Conservation (phyloP, 1,139 yeast species). For the Saccharomyces hybrid region DNA sequence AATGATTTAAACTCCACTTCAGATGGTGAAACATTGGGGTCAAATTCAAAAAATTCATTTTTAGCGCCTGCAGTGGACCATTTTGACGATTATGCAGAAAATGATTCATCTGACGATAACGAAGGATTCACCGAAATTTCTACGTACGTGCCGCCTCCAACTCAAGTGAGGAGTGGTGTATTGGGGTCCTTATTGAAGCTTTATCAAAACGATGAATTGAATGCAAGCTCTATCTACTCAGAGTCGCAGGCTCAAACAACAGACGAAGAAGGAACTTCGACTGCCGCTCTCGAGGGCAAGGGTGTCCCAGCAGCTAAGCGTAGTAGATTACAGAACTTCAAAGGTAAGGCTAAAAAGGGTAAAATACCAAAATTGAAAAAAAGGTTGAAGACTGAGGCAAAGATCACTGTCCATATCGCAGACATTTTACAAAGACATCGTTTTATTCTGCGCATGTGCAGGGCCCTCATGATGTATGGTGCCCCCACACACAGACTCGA, state of each 20-base stretch:
- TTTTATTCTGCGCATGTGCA: conserved; percentile 74
- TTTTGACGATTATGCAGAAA: conserved; percentile 20
- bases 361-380: conserved; percentile 29
- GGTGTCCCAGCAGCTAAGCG: neutral
- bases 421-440: conserved; percentile 80
- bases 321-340: neutral
- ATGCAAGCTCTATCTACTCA: neutral
- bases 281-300: neutral
- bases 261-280: neutral
- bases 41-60: conserved; percentile 31
- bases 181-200: conserved; percentile 66
- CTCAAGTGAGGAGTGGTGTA: conserved; percentile 73
- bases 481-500: conserved; percentile 94
- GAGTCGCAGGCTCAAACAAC: neutral
- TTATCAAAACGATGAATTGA: conserved; percentile 37
- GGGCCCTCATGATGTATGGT: conserved; percentile 85
- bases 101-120: conserved; percentile 10
- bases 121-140: conserved; percentile 31
- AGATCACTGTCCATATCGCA: conserved; percentile 86
- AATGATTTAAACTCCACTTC: conserved; percentile 8
- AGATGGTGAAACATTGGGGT: conserved; percentile 10
- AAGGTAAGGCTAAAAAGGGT: conserved; percentile 4
- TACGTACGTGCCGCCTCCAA: conserved; percentile 64
- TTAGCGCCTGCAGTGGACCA: conserved; percentile 21
- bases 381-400: conserved; percentile 43